Evolutionary conservation across 1,284 basidiomycete genomes (phyloP).

Genomic region (Pseudozyma pruni): DNA sequence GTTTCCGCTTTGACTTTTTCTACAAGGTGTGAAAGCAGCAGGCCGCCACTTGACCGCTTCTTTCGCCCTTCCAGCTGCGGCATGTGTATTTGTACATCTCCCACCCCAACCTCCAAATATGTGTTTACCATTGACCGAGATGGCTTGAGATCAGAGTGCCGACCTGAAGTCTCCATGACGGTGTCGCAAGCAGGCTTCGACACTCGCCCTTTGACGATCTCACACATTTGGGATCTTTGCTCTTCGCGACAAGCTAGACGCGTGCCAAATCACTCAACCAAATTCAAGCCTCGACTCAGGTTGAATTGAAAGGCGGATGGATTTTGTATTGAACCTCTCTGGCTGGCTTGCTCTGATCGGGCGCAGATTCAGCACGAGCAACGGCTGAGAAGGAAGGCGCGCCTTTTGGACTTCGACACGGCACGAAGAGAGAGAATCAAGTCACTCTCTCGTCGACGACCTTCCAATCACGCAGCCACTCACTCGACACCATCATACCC

Average conservation of each 20-base stretch:
- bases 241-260: slow-evolving; percentile 10
- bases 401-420: neutral
- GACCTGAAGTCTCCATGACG: too few relatives aligned
- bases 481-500: neutral
- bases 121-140: neutral
- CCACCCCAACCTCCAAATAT: slow-evolving; percentile 1
- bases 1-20: slow-evolving; percentile 57
- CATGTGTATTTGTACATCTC: slow-evolving; percentile 19
- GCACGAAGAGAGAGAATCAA: neutral
- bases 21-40: slow-evolving; percentile 37
- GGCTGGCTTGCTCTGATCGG: neutral
- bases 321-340: neutral
- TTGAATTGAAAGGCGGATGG: slow-evolving; percentile 10
- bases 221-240: neutral
- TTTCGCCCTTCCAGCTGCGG: too few relatives aligned
- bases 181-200: too few relatives aligned
- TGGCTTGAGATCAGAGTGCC: too few relatives aligned
- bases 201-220: too few relatives aligned
- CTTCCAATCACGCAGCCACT: slow-evolving; percentile 1
- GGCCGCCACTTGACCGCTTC: too few relatives aligned
- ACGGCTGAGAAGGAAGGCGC: neutral
- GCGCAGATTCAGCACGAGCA: slow-evolving; percentile 15
- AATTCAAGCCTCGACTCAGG: too few relatives aligned
- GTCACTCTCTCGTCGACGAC: neutral
- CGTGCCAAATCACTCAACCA: slow-evolving; percentile 2